Conservation (phyloP, 2,329 filamentous ascomycete genomes). For the Xylariaceae sp. region DNA sequence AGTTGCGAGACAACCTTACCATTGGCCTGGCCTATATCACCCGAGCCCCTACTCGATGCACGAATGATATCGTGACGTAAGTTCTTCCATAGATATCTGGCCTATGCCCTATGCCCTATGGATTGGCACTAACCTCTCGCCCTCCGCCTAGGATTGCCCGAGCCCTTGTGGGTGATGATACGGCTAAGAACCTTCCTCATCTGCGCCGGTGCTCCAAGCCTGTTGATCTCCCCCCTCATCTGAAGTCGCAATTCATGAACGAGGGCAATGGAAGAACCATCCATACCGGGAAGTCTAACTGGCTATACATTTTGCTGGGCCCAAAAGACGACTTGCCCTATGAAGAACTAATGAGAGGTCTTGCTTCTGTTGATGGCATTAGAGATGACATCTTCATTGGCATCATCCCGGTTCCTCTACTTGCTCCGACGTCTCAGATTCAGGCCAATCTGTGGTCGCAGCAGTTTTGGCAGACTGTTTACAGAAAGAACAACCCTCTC, state of each 20-base stretch:
- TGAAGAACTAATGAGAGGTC: slow-evolving; percentile 44
- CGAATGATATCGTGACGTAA: slow-evolving; percentile 68
- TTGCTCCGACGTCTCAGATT: slow-evolving; percentile 68
- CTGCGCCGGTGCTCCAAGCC: slow-evolving; percentile 72
- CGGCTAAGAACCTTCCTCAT: slow-evolving; percentile 62
- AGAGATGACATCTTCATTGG: slow-evolving; percentile 52
- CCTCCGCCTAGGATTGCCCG: slow-evolving; percentile 42
- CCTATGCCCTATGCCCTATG: not conserved
- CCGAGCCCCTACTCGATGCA: slow-evolving; percentile 63
- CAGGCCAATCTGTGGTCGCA: slow-evolving; percentile 70
- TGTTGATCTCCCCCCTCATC: slow-evolving; percentile 58
- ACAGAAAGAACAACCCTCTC: slow-evolving; percentile 81
- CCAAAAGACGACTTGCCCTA: slow-evolving; percentile 47
- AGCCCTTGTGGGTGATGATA: slow-evolving; percentile 52
- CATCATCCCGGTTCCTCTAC: slow-evolving; percentile 62
- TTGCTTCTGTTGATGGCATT: slow-evolving; percentile 46
- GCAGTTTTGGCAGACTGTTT: slow-evolving; percentile 78
- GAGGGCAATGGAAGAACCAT: slow-evolving; percentile 51
- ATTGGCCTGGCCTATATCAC: slow-evolving; percentile 64
- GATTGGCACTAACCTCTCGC: slow-evolving; percentile 26
- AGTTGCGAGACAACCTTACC: slow-evolving; percentile 53
- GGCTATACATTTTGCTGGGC: slow-evolving; percentile 54
- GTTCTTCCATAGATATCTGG: slow-evolving; percentile 29
- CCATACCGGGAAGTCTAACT: slow-evolving; percentile 55
- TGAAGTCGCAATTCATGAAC: slow-evolving; percentile 58